phyloP scores from a whole-genome alignment of 805 yeast species.

The Wickerhamomyces strasburgensis region DNA sequence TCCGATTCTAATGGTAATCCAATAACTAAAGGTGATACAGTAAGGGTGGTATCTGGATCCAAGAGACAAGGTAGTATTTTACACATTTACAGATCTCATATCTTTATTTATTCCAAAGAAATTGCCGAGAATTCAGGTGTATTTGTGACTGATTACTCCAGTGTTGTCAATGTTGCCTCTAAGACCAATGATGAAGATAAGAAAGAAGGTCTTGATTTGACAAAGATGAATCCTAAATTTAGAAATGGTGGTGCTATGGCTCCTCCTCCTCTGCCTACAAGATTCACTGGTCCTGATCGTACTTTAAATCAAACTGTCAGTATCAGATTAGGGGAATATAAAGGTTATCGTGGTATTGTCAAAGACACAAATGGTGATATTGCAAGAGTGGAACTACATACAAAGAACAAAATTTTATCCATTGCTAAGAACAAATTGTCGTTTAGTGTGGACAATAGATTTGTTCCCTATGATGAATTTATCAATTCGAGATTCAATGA shows the following conservation, averaged over 20 bases:
- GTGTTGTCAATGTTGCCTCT: conserved; percentile 79
- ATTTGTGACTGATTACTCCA: conserved; percentile 70
- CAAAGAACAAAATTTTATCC: conserved; percentile 83
- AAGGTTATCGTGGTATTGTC: conserved; percentile 90
- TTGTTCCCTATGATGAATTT: conserved; percentile 75
- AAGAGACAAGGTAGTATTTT: conserved; percentile 83
- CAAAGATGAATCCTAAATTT: conserved; percentile 80
- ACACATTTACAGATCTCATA: conserved; percentile 74
- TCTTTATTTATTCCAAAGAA: conserved; percentile 78
- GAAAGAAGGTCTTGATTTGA: conserved; percentile 56
- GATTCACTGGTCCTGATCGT: conserved; percentile 72
- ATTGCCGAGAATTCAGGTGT: conserved; percentile 86
- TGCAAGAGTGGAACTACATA: conserved; percentile 91
- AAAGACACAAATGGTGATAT: conserved; percentile 88
- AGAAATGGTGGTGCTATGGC: conserved; percentile 42
- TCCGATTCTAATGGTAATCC: conserved; percentile 84
- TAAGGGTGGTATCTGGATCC: conserved; percentile 79
- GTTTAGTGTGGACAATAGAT: conserved; percentile 59
- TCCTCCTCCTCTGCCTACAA: conserved; percentile 56
- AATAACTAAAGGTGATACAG: conserved; percentile 85
- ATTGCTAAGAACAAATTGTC: conserved; percentile 75
- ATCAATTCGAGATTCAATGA: conserved; percentile 42
- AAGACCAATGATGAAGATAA: conserved; percentile 56
- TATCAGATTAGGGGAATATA: conserved; percentile 85
- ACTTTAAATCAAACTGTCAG: conserved; percentile 81